A percentile compares a stretch with the other conserved stretches of the same genome.
Evolutionary conservation across 331 rosid species (phyloP).

Genomic region (Saraca asoca): DNA sequence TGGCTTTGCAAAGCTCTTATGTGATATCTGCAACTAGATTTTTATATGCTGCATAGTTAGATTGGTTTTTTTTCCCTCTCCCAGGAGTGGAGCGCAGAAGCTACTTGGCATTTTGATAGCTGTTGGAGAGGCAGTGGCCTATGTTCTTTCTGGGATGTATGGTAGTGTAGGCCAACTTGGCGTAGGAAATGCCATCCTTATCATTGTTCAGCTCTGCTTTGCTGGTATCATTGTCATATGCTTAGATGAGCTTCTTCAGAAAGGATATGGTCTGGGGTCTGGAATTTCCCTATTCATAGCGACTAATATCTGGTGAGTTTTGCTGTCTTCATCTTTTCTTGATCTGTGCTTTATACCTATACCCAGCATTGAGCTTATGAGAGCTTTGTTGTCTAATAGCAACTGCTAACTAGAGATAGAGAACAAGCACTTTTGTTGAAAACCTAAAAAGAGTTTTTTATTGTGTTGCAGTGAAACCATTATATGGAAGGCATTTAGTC

Average conservation of each 20-base stretch:
- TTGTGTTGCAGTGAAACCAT: slow-evolving; percentile 62
- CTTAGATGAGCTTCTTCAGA: slow-evolving; percentile 80
- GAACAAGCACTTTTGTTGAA: background rate
- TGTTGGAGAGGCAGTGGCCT: slow-evolving; percentile 78
- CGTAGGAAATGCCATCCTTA: too few relatives aligned
- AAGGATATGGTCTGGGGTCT: slow-evolving; percentile 84
- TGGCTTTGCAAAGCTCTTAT: background rate
- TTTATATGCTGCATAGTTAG: background rate
- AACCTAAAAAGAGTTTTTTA: background rate
- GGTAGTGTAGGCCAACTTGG: too few relatives aligned
- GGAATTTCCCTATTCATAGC: slow-evolving; percentile 84
- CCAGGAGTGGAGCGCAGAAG: slow-evolving; percentile 75
- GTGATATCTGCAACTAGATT: background rate
- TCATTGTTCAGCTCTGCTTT: too few relatives aligned
- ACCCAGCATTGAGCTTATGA: background rate
- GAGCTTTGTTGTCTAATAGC: background rate
- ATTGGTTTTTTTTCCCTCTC: background rate
- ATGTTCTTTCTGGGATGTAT: slow-evolving; percentile 61
- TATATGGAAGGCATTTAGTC: slow-evolving; percentile 85
- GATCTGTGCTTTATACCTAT: background rate
- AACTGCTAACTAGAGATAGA: too few relatives aligned
- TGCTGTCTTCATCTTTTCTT: background rate
- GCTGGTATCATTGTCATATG: slow-evolving; percentile 40
- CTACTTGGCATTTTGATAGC: slow-evolving; percentile 76
- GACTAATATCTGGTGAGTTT: slow-evolving; percentile 73